Evolutionary conservation across 2,329 filamentous ascomycete genomes (phyloP).

Genomic region (Ophiobolus disseminans): DNA sequence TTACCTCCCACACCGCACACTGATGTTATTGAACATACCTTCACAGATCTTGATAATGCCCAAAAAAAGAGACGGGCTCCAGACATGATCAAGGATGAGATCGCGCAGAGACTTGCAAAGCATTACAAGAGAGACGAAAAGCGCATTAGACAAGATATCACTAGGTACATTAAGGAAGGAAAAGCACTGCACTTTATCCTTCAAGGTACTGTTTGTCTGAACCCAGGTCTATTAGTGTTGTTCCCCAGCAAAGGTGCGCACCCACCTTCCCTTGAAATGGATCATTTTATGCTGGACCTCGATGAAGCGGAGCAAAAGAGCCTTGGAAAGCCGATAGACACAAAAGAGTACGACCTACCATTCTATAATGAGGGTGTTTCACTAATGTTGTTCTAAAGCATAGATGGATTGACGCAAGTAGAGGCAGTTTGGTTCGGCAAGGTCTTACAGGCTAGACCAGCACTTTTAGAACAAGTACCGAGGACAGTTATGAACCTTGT

Average conservation of each 20-base stretch:
- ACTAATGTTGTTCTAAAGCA: constrained; percentile 8
- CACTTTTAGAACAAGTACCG: constrained; percentile 5
- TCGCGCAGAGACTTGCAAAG: constrained; percentile 1
- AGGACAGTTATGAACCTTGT: constrained; percentile 6
- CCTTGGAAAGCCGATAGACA: constrained; percentile 12
- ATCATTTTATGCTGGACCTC: constrained; percentile 7
- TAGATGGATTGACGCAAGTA: constrained; percentile 5
- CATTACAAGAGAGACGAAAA: neutral
- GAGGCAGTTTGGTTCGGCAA: constrained; percentile 12
- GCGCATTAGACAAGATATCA: constrained; percentile 2
- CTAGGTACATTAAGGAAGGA: constrained; percentile 8
- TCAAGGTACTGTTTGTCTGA: neutral
- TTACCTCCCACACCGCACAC: constrained; percentile 5
- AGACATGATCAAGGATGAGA: constrained; percentile 12
- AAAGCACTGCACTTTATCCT: constrained; percentile 10
- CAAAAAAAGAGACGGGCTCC: neutral
- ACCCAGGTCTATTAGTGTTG: constrained; percentile 8
- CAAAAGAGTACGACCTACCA: constrained; percentile 14
- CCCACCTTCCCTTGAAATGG: constrained; percentile 2
- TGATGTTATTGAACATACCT: constrained; percentile 1
- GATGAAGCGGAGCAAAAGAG: constrained; percentile 1
- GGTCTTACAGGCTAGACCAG: constrained; percentile 11
- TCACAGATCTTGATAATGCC: neutral
- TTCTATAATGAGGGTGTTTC: neutral
- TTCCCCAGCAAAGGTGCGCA: constrained; percentile 4